Evolutionary conservation across 768 basidiomycete species (phyloP).

Genomic region (Hygrophorus pudorinus): DNA sequence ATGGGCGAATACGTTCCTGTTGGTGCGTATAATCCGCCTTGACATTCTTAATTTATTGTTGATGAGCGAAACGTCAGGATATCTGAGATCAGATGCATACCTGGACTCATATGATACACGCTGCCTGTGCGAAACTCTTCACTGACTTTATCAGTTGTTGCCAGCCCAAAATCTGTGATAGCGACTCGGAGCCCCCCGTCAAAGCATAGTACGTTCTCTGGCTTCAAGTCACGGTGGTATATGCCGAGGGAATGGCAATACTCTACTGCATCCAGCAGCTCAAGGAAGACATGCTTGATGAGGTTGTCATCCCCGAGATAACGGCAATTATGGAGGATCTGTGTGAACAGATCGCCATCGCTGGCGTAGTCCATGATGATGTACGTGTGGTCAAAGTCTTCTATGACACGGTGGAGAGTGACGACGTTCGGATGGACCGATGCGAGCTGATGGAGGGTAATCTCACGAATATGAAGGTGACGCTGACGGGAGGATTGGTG

Average conservation of each 20-base stretch:
- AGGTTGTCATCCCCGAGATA: slow-evolving; percentile 80
- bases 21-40: slow-evolving; percentile 59
- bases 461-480: slow-evolving; percentile 81
- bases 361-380: slow-evolving; percentile 91
- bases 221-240: slow-evolving; percentile 96
- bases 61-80: slow-evolving; percentile 8
- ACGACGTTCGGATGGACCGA: slow-evolving; percentile 76
- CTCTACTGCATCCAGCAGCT: slow-evolving; percentile 88
- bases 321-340: slow-evolving; percentile 68
- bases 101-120: slow-evolving; percentile 97
- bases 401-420: slow-evolving; percentile 80
- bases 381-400: slow-evolving; percentile 73
- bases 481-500: slow-evolving; percentile 45
- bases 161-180: slow-evolving; percentile 92
- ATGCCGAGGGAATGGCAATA: slow-evolving; percentile 88
- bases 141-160: slow-evolving; percentile 78
- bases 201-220: slow-evolving; percentile 90
- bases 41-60: slow-evolving; percentile 59
- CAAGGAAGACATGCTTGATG: slow-evolving; percentile 86
- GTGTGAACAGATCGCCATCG: slow-evolving; percentile 86
- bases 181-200: slow-evolving; percentile 66
- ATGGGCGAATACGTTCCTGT: slow-evolving; percentile 72
- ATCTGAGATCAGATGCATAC: slow-evolving; percentile 26
- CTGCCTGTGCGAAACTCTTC: slow-evolving; percentile 93
- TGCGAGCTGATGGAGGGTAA: slow-evolving; percentile 67